Evolutionary conservation across 176 grass and related monocot genomes (phyloP), one percentile per base, ranked within the genome.

Genomic region (Paspalum notatum): DNA sequence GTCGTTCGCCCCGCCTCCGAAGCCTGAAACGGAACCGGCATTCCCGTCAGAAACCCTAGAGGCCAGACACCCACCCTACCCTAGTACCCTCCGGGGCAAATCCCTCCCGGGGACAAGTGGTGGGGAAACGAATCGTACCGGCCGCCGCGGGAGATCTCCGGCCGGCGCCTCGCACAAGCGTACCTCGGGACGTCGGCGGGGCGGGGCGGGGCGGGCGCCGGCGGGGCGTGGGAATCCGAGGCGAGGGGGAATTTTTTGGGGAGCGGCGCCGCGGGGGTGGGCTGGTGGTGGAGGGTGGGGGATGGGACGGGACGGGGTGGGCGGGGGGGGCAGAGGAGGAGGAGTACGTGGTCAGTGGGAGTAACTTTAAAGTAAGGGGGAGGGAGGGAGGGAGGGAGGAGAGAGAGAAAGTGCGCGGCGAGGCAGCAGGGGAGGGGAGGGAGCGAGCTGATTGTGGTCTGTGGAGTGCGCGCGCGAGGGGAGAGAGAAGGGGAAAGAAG

Each of bases 21-120:
- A 66, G 77, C 73, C 93, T 90, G 87, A 48, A 82, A 73, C 89
- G 62, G 39, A 85, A 83, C 59, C 93, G 81, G 67, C 90, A 97
- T 93, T 97, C 83, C 52, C 15, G 68, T 97, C 66, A 93, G 90
- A 93, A 97, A 91, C 93, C 83, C 85, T 87, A 84, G 24, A 71
- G 11, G 15, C 20, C 32, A 32, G 32, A 32, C 32, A 32, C 32
- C 32, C 32, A 32, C 32, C 32, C 32, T n/a, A 32, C 32, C 32
- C 32, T n/a, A n/a, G n/a, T n/a, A n/a, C 32, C 32, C 32, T 32
- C 32, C 32, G 32, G 32, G 32, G 32, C 32, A 32, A 32, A 32
- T 32, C 32, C 32, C 32, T 32, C 32, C 32, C 32, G 32, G 32
- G 32, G 32, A 3, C 32, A 32, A 3, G 32, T 32, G 32, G 32